Conservation (phyloP, 352 stramenopile genomes). For the Pythium grandisporangium region DNA sequence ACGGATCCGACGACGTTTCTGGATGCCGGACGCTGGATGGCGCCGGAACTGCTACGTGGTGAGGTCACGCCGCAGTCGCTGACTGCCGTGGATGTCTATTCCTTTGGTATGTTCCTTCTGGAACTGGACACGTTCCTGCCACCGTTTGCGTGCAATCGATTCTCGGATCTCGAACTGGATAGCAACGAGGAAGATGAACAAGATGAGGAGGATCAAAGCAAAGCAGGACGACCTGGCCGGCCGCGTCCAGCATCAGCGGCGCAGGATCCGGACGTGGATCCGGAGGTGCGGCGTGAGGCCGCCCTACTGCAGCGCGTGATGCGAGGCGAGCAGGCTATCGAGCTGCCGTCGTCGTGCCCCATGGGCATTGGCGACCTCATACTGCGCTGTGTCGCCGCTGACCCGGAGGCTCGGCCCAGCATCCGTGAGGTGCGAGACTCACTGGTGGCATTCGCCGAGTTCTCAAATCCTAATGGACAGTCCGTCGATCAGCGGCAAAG, state of each 20-base stretch:
- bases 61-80: slow-evolving; percentile 1
- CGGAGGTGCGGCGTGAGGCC: not conserved
- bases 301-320: slow-evolving; percentile 4
- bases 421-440: slow-evolving; percentile 3
- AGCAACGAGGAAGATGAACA: not conserved
- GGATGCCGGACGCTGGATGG: slow-evolving; percentile 12
- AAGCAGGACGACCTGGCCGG: too few relatives aligned
- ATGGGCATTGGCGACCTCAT: slow-evolving; percentile 6
- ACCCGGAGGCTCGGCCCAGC: slow-evolving; percentile 3
- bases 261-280: not conserved
- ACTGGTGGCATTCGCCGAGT: slow-evolving; percentile 1
- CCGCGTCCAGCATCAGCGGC: too few relatives aligned
- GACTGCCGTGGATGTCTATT: slow-evolving; percentile 2
- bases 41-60: slow-evolving; percentile 5
- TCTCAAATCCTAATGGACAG: not conserved
- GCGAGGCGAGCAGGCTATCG: not conserved
- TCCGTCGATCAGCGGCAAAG: not conserved
- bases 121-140: slow-evolving; percentile 11
- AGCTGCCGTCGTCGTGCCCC: slow-evolving; percentile 4
- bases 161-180: not conserved
- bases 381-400: slow-evolving; percentile 3
- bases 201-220: too few relatives aligned
- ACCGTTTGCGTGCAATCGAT: slow-evolving; percentile 5
- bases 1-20: slow-evolving; percentile 4
- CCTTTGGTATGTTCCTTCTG: slow-evolving; percentile 9